phyloP scores from a whole-genome alignment of 257 asterid species.

The Mentha longifolia region DNA sequence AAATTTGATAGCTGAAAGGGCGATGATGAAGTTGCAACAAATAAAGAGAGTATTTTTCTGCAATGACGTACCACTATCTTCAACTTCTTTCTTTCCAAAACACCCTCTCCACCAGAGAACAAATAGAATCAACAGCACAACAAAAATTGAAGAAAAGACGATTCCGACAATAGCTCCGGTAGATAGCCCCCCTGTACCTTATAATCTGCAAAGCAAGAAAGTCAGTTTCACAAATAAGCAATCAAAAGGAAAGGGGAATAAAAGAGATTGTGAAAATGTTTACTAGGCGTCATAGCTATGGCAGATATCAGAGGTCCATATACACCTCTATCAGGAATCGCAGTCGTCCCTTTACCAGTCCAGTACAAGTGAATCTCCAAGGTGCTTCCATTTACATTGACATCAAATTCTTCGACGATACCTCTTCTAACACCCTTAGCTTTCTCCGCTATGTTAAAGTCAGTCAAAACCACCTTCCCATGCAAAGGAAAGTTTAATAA shows the following conservation, averaged over 20 bases:
- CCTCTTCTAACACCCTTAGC: conserved; percentile 76
- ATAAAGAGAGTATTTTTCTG: not conserved
- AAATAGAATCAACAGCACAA: conserved; percentile 44
- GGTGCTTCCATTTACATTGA: conserved; percentile 63
- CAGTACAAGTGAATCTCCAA: conserved; percentile 92
- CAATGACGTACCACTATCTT: conserved; percentile 56
- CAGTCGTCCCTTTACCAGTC: conserved; percentile 90
- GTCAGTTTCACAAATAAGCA: conserved; percentile 9
- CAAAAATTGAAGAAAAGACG: conserved; percentile 51
- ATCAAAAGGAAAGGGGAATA: too few species aligned
- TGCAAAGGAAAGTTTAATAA: conserved; percentile 35
- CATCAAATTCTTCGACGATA: conserved; percentile 50
- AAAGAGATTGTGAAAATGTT: conserved; percentile 31
- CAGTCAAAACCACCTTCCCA: conserved; percentile 72
- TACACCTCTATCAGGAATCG: conserved; percentile 79
- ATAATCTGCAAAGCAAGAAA: conserved; percentile 54
- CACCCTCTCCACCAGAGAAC: conserved; percentile 70
- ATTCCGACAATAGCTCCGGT: conserved; percentile 76
- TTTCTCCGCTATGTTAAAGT: conserved; percentile 60
- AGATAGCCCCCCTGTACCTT: conserved; percentile 45
- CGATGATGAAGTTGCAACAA: not conserved
- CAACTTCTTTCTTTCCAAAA: conserved; percentile 52
- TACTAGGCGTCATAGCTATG: conserved; percentile 82
- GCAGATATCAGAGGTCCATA: conserved; percentile 96
- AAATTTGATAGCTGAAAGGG: not conserved